Evolutionary conservation across 2,329 filamentous ascomycete genomes (phyloP), one percentile per base, ranked within the genome.

Genomic region (Ceratocystis smalleyi): DNA sequence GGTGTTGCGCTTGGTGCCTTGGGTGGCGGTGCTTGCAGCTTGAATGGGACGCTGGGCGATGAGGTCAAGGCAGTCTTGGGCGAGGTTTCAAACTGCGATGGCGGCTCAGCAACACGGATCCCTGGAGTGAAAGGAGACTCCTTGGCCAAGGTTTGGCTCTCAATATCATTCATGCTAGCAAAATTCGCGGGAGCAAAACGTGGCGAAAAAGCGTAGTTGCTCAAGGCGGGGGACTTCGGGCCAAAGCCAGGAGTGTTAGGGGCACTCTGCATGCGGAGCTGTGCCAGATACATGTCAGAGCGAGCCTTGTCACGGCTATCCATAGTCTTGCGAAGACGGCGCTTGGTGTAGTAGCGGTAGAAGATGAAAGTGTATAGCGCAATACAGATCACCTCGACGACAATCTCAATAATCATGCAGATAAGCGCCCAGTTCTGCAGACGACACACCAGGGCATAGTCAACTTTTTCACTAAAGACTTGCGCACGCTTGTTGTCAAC

Each of bases 321-420:
- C 94, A 99, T 99, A 68, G 91, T 91, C 81, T 96, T 97, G 76
- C 88, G 86, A 68, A 99, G 88, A 73, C 88, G 88, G 74, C 90
- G 88, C 82, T 97, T 99, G 69, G 88, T 91, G 83, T 91, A 96
- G 81, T 95, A 95, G 70, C 94, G 88, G 81, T 95, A 97, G 80
- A 97, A 96, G 74, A 96, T 85, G 72, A 96, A 82, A 71, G 83
- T 90, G 81, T 99, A 99, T 71, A 99, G 89, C 63, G 85, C 79
- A 74, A 99, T 95, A 72, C 88, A 90, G 72, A 97, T 87, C 69
- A 89, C 83, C 73, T 97, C 94, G 70, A 99, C 82, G 67, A 96
- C 88, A 69, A 99, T 81, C 76, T 99, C 94, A 74, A 99, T 97
- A 73, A 99, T 87, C 76, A 91, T 91, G 81, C 94, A 99, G 73